phyloP scores from a whole-genome alignment of 1,284 basidiomycete genomes.

The Puccinia polysora region DNA sequence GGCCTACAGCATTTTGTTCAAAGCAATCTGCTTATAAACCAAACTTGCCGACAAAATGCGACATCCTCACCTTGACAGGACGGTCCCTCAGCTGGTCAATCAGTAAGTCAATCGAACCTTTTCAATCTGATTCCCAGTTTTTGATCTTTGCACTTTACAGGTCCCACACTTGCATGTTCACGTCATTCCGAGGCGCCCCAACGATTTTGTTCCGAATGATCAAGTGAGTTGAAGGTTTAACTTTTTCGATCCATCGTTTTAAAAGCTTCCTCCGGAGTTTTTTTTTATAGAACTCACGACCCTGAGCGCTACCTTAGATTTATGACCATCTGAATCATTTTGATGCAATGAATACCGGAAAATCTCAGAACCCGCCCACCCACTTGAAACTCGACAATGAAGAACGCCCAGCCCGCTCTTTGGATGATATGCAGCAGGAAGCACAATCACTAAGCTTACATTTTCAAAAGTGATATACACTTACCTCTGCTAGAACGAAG shows the following conservation, averaged over 20 bases:
- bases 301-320: slow-evolving; percentile 14
- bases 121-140: too few relatives aligned
- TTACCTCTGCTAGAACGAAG: too few relatives aligned
- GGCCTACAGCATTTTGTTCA: not conserved
- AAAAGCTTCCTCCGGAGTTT: too few relatives aligned
- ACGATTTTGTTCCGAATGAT: slow-evolving; percentile 51
- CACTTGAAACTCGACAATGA: slow-evolving; percentile 46
- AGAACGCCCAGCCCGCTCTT: slow-evolving; percentile 48
- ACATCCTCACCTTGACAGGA: slow-evolving; percentile 15
- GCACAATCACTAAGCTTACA: slow-evolving; percentile 37
- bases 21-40: not conserved
- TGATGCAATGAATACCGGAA: not conserved
- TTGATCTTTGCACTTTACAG: too few relatives aligned
- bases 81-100: slow-evolving; percentile 38
- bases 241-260: slow-evolving; percentile 41
- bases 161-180: slow-evolving; percentile 52
- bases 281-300: not conserved
- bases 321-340: slow-evolving; percentile 41
- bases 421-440: slow-evolving; percentile 49
- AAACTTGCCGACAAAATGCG: not conserved
- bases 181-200: slow-evolving; percentile 49
- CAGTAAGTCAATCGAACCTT: slow-evolving; percentile 7
- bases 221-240: slow-evolving; percentile 47
- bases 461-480: slow-evolving; percentile 13
- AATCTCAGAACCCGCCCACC: not conserved